These are phyloP conservation scores for Leccinum imitatum DNA, from an alignment of 768 basidiomycete species.

Conservation along the genomic window DNA sequence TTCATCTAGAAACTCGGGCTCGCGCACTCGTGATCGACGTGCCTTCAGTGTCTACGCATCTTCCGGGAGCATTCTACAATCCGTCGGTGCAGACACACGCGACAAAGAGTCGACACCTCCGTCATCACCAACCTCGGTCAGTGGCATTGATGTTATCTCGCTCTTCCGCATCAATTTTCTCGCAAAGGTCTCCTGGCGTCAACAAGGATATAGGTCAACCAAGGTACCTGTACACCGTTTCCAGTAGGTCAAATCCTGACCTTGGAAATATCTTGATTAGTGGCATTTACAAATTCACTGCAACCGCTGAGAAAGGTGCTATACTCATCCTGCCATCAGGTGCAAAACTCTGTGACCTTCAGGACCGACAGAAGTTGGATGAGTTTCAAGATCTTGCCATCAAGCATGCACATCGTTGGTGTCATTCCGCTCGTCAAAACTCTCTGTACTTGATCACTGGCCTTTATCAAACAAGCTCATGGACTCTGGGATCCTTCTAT, in stretches of 20 bases:
- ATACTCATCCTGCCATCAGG: slow-evolving; percentile 9
- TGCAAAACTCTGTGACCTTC: not conserved
- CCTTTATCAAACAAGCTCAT: not conserved
- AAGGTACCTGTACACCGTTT: too few species aligned
- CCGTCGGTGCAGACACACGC: slow-evolving; percentile 76
- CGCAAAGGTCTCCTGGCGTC: slow-evolving; percentile 55
- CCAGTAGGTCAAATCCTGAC: not conserved
- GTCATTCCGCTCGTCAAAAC: not conserved
- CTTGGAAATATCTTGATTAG: not conserved
- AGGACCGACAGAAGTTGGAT: not conserved
- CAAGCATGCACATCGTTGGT: not conserved
- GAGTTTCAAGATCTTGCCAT: not conserved
- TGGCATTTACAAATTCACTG: slow-evolving; percentile 3
- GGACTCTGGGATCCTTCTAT: slow-evolving; percentile 4
- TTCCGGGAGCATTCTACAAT: slow-evolving; percentile 65
- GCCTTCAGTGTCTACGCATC: slow-evolving; percentile 68
- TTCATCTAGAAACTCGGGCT: slow-evolving; percentile 47
- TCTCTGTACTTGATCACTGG: slow-evolving; percentile 12
- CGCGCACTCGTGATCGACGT: slow-evolving; percentile 53
- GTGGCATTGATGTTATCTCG: slow-evolving; percentile 83
- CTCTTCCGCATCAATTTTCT: slow-evolving; percentile 69
- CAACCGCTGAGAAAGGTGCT: not conserved
- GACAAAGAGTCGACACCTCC: slow-evolving; percentile 96
- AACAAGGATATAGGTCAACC: too few species aligned
- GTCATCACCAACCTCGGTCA: slow-evolving; percentile 86